Percentiles rank a stretch among this genome's conserved stretches.
These are phyloP conservation scores for Datura wrightii DNA, from an alignment of 257 asterid species.

Conservation along the genomic window DNA sequence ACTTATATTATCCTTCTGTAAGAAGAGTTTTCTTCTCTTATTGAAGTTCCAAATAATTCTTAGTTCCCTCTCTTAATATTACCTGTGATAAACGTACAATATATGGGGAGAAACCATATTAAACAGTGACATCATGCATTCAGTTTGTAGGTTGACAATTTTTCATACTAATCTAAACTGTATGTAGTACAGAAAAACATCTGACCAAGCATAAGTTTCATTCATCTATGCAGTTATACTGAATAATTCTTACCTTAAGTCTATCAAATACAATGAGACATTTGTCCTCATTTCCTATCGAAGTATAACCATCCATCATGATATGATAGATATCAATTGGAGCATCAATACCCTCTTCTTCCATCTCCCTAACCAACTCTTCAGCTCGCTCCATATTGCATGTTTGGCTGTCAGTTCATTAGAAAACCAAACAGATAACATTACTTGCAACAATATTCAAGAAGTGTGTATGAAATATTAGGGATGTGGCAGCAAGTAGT, in stretches of 20 bases:
- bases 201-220: not conserved
- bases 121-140: not conserved
- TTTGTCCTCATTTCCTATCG: slow-evolving; percentile 70
- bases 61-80: not conserved
- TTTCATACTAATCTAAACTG: not conserved
- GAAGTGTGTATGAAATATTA: not conserved
- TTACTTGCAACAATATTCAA: slow-evolving; percentile 24
- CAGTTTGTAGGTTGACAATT: not conserved
- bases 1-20: not conserved
- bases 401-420: slow-evolving; percentile 65
- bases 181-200: not conserved
- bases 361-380: slow-evolving; percentile 96
- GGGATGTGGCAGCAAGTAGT: not conserved
- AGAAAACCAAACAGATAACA: slow-evolving; percentile 31
- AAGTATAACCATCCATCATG: slow-evolving; percentile 98
- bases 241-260: slow-evolving; percentile 61
- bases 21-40: not conserved
- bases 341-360: slow-evolving; percentile 95
- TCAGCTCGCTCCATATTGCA: slow-evolving; percentile 78
- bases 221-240: not conserved
- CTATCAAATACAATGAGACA: slow-evolving; percentile 84
- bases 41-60: slow-evolving; percentile 14
- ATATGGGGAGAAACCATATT: not conserved
- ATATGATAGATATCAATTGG: slow-evolving; percentile 88
- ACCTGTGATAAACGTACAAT: not conserved